Evolutionary conservation across 257 asterid genomes (phyloP).

Genomic region (Galeopsis tetrahit): DNA sequence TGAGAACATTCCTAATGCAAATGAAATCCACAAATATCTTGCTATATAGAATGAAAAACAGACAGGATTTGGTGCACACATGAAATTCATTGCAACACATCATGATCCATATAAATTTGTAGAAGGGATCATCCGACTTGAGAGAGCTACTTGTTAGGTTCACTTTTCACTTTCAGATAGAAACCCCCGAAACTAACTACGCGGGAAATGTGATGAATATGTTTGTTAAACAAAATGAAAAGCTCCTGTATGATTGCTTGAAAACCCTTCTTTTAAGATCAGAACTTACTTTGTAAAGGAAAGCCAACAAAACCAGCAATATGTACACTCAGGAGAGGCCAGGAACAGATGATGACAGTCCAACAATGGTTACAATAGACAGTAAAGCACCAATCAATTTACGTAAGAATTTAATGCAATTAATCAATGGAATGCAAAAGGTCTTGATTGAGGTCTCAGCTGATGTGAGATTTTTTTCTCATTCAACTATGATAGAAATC

Average conservation of each 20-base stretch:
- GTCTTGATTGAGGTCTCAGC: slow-evolving; percentile 14
- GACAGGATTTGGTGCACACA: neutral
- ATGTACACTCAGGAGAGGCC: neutral
- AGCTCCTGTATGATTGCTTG: neutral
- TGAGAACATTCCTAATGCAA: neutral
- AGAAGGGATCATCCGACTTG: neutral
- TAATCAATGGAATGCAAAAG: neutral
- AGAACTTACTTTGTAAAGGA: neutral
- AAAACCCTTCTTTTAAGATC: neutral
- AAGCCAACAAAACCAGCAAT: neutral
- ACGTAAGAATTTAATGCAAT: neutral
- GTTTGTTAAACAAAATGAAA: neutral
- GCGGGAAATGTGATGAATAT: neutral
- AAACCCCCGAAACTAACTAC: neutral
- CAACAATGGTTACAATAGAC: slow-evolving; percentile 9
- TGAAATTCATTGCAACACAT: neutral
- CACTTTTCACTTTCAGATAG: neutral
- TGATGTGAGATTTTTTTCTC: neutral
- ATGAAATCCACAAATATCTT: neutral
- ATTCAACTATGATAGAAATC: neutral
- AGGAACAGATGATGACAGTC: neutral
- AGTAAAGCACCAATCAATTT: slow-evolving; percentile 1
- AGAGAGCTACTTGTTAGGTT: neutral
- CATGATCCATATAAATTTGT: neutral
- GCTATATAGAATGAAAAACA: neutral